phyloP scores from a whole-genome alignment of 306 rosid species.

The Castanea crenata region DNA sequence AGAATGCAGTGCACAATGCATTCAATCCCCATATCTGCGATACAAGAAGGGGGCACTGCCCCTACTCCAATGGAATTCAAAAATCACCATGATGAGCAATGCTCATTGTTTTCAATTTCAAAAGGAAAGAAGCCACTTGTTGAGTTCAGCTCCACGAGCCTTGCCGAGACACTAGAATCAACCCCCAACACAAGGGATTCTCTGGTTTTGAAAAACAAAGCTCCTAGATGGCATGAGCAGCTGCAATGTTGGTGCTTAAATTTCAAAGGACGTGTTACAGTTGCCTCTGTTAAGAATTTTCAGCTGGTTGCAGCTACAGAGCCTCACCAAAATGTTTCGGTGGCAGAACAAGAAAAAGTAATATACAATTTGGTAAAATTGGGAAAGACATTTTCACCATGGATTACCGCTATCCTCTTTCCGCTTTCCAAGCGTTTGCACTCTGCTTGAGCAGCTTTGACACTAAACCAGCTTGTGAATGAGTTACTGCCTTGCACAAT shows the following conservation, averaged over 20 bases:
- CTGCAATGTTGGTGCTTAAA: slow-evolving; percentile 97
- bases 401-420: slow-evolving; percentile 95
- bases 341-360: slow-evolving; percentile 76
- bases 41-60: slow-evolving; percentile 79
- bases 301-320: slow-evolving; percentile 87
- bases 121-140: slow-evolving; percentile 45
- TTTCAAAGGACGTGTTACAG: slow-evolving; percentile 92
- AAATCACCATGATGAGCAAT: slow-evolving; percentile 31
- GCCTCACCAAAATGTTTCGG: slow-evolving; percentile 54
- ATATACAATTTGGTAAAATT: slow-evolving; percentile 90
- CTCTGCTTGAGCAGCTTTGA: slow-evolving; percentile 95
- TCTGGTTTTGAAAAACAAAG: slow-evolving; percentile 70
- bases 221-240: slow-evolving; percentile 97
- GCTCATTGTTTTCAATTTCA: slow-evolving; percentile 23
- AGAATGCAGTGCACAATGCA: slow-evolving; percentile 82
- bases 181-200: slow-evolving; percentile 36
- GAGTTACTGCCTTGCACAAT: slow-evolving; percentile 24
- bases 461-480: slow-evolving; percentile 97
- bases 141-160: slow-evolving; percentile 34
- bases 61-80: slow-evolving; percentile 71
- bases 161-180: slow-evolving; percentile 22
- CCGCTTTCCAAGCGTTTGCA: slow-evolving; percentile 95
- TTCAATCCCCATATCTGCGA: slow-evolving; percentile 66
- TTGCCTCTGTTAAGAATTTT: slow-evolving; percentile 93
- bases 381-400: slow-evolving; percentile 95